These are phyloP conservation scores for Daedaleopsis nitida DNA, from an alignment of 768 basidiomycete genomes.

Conservation along the genomic window DNA sequence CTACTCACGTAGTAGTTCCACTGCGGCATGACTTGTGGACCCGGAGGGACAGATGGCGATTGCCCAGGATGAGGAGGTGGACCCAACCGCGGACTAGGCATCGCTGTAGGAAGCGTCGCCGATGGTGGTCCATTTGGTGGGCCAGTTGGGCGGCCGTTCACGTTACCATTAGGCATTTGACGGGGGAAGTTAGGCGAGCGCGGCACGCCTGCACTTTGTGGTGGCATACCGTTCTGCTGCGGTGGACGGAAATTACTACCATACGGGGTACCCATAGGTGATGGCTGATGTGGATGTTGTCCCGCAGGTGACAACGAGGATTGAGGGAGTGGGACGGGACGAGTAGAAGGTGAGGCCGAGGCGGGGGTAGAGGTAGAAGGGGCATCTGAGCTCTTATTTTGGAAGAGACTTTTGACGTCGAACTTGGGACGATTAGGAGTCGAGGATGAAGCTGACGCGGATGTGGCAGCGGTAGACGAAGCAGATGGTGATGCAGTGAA, in stretches of 20 bases:
- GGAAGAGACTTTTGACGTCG: constrained; percentile 66
- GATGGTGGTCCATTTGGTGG: constrained; percentile 11
- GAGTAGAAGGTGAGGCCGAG: constrained; percentile 60
- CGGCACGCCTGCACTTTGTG: constrained; percentile 36
- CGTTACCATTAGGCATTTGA: constrained; percentile 60
- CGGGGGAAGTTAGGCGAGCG: constrained; percentile 70
- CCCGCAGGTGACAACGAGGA: constrained; percentile 36
- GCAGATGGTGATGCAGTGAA: constrained; percentile 31
- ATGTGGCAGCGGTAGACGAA: constrained; percentile 27
- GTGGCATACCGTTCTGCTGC: constrained; percentile 36
- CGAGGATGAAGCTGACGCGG: constrained; percentile 39
- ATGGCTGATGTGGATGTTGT: constrained; percentile 29
- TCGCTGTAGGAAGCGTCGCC: constrained; percentile 46
- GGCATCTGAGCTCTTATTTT: constrained; percentile 39
- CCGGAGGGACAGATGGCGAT: constrained; percentile 52
- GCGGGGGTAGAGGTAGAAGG: constrained; percentile 32
- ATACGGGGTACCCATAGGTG: constrained; percentile 43
- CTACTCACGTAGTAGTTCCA: constrained; percentile 60
- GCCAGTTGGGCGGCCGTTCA: constrained; percentile 43
- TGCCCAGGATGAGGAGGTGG: constrained; percentile 58
- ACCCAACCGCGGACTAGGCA: constrained; percentile 69
- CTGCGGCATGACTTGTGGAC: constrained; percentile 36
- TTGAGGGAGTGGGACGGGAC: constrained; percentile 55
- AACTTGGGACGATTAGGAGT: constrained; percentile 37
- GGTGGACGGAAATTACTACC: constrained; percentile 40